These are phyloP conservation scores for Fusarium equiseti DNA, from an alignment of 2,329 filamentous ascomycete genomes.

Conservation along the genomic window DNA sequence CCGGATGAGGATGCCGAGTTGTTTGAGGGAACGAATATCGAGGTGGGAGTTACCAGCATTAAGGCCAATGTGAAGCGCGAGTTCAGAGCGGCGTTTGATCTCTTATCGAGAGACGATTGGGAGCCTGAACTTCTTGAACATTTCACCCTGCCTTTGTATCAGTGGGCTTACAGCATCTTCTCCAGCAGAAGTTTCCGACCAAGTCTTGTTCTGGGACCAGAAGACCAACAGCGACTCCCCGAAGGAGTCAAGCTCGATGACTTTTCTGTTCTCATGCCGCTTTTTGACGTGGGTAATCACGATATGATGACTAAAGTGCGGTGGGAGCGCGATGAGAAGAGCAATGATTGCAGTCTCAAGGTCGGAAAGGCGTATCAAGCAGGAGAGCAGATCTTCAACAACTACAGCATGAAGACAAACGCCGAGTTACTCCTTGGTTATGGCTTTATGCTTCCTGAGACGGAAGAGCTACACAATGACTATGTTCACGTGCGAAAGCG, in stretches of 20 bases:
- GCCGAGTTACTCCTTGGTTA: constrained; percentile 76
- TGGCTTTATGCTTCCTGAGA: constrained; percentile 68
- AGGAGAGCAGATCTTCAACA: constrained; percentile 73
- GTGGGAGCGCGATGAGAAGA: constrained; percentile 66
- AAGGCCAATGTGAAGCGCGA: constrained; percentile 60
- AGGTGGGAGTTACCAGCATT: constrained; percentile 63
- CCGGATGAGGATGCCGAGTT: constrained; percentile 68
- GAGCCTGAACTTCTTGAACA: constrained; percentile 48
- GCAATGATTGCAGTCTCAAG: constrained; percentile 57
- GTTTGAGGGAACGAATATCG: constrained; percentile 66
- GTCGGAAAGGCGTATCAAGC: constrained; percentile 59
- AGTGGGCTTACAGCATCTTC: constrained; percentile 75
- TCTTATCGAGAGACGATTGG: constrained; percentile 49
- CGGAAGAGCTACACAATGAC: constrained; percentile 66
- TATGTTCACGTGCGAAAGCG: constrained; percentile 68
- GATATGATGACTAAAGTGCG: constrained; percentile 68
- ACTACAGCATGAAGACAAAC: constrained; percentile 81
- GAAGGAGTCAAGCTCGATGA: constrained; percentile 60
- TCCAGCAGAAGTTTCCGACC: constrained; percentile 74
- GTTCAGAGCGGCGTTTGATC: constrained; percentile 57
- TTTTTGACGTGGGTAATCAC: constrained; percentile 81
- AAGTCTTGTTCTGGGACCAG: constrained; percentile 64
- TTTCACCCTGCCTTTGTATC: constrained; percentile 65
- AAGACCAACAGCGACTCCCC: constrained; percentile 47
- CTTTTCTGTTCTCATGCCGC: constrained; percentile 76